Conservation (phyloP, 2,329 filamentous ascomycete genomes). For the Colletotrichum sp. region DNA sequence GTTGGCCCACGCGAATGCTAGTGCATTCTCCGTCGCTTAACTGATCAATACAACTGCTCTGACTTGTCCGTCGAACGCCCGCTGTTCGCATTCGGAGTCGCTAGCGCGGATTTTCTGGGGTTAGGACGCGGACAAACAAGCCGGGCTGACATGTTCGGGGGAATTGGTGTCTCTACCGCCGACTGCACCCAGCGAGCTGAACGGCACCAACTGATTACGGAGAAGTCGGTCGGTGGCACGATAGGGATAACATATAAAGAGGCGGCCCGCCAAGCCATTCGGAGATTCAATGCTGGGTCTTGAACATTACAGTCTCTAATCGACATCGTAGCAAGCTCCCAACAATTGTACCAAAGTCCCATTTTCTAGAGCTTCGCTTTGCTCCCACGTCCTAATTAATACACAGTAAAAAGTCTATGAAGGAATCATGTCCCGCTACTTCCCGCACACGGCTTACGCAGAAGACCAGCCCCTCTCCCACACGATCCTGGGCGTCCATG, state of each 20-base stretch:
- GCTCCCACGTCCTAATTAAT: background rate
- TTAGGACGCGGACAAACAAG: background rate
- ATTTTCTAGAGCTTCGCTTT: background rate
- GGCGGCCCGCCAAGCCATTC: background rate
- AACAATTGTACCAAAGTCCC: background rate
- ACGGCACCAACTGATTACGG: background rate
- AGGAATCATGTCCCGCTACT: constrained; percentile 56
- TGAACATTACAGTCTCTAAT: background rate
- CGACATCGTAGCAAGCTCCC: background rate
- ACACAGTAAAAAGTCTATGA: background rate
- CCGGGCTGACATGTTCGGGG: constrained; percentile 6
- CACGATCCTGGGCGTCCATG: constrained; percentile 64
- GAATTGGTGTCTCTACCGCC: background rate
- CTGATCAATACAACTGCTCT: background rate
- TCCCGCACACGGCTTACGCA: constrained; percentile 61
- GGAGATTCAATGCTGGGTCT: background rate
- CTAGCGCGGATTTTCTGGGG: background rate
- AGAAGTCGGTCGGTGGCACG: background rate
- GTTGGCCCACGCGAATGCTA: background rate
- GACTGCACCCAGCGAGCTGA: background rate
- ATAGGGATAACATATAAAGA: constrained; percentile 1
- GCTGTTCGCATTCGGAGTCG: background rate
- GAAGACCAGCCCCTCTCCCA: constrained; percentile 65
- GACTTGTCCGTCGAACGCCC: background rate
- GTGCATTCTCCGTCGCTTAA: background rate